phyloP scores from a whole-genome alignment of 495 filamentous ascomycete genomes.

The Xanthoparmelia taractica region DNA sequence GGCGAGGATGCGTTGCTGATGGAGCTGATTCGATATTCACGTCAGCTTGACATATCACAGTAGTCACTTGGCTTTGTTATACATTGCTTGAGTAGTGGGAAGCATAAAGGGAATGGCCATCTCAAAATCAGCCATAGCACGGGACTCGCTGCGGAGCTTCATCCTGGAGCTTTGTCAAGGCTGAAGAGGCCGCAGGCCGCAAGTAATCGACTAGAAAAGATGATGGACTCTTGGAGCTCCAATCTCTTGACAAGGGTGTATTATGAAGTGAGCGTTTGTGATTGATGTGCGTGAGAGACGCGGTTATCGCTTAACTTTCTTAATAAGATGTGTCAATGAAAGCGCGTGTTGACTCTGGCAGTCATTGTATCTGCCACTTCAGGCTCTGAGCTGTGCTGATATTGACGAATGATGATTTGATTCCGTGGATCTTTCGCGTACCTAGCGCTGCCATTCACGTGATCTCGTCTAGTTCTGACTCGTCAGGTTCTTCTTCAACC shows the following conservation, averaged over 20 bases:
- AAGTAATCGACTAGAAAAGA: background rate
- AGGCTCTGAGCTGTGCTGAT: background rate
- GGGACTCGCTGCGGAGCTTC: constrained; percentile 4
- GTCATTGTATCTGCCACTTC: background rate
- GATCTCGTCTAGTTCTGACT: constrained; percentile 6
- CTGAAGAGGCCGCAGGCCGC: background rate
- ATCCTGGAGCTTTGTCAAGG: background rate
- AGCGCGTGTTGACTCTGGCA: background rate
- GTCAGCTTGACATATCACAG: background rate
- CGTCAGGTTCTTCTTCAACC: constrained; percentile 9
- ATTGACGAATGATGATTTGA: background rate
- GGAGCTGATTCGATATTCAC: background rate
- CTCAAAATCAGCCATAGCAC: background rate
- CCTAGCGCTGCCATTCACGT: background rate
- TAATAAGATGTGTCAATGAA: background rate
- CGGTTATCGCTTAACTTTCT: no score
- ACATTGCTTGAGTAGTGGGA: background rate
- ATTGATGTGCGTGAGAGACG: background rate
- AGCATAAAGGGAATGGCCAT: background rate
- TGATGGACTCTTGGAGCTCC: background rate
- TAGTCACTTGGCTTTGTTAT: background rate
- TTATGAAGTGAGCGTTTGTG: background rate
- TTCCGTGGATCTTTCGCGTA: background rate
- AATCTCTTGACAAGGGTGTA: background rate
- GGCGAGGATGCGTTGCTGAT: background rate